A percentile compares a stretch with the other conserved stretches of the same genome.
Conservation (phyloP, 2,329 filamentous ascomycete species). For the Lachnellula cervina region DNA sequence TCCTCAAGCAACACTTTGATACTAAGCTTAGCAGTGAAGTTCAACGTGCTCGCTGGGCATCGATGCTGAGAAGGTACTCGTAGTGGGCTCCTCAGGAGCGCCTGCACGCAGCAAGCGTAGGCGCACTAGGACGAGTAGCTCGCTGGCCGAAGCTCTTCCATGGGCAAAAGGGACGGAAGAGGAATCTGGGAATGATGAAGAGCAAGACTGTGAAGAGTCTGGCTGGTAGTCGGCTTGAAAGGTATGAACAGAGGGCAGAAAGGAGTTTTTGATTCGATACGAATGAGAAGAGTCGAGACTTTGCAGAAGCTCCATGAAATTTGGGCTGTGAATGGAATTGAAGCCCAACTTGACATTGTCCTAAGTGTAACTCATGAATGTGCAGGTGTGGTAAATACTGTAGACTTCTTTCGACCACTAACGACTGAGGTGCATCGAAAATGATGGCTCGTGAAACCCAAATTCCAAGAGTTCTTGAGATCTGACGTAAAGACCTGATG, state of each 20-base stretch:
- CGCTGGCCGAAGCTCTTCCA: constrained; percentile 18
- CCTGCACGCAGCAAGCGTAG: constrained; percentile 27
- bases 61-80: constrained; percentile 24
- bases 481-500: too few species aligned
- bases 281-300: background rate
- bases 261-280: constrained; percentile 19
- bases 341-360: constrained; percentile 21
- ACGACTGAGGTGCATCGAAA: background rate
- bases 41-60: constrained; percentile 27
- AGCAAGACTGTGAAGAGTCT: constrained; percentile 17
- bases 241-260: constrained; percentile 23
- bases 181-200: constrained; percentile 11
- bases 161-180: constrained; percentile 22
- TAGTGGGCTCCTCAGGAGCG: constrained; percentile 32
- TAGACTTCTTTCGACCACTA: background rate
- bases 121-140: constrained; percentile 31
- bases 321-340: constrained; percentile 23
- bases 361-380: constrained; percentile 21
- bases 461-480: too few species aligned
- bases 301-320: constrained; percentile 10
- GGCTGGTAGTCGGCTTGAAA: constrained; percentile 22
- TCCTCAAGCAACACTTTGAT: too few species aligned
- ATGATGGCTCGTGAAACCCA: too few species aligned
- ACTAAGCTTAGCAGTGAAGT: too few species aligned
- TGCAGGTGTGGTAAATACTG: background rate